Percentiles rank a stretch among this genome's conserved stretches.
These are phyloP conservation scores for Fusarium marasasianum DNA, from an alignment of 2,329 filamentous ascomycete species.

Conservation along the genomic window DNA sequence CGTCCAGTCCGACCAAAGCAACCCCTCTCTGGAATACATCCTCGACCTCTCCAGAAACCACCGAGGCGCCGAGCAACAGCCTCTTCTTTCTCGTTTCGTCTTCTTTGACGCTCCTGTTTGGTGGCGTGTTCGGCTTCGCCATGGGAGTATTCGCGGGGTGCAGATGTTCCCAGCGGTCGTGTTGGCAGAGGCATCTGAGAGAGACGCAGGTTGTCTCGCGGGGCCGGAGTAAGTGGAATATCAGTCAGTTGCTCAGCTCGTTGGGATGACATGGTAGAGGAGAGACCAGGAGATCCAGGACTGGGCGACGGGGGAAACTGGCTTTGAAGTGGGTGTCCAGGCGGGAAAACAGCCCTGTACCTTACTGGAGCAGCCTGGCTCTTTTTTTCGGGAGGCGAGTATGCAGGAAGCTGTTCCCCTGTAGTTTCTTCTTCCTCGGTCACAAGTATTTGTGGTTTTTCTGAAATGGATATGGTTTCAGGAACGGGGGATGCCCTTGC, in stretches of 20 bases:
- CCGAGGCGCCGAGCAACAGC: slow-evolving; percentile 64
- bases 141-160: slow-evolving; percentile 56
- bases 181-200: slow-evolving; percentile 51
- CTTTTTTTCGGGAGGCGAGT: slow-evolving; percentile 58
- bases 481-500: slow-evolving; percentile 24
- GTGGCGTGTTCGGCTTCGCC: slow-evolving; percentile 53
- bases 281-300: slow-evolving; percentile 69
- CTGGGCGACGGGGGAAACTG: slow-evolving; percentile 67
- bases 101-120: slow-evolving; percentile 61
- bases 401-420: slow-evolving; percentile 61
- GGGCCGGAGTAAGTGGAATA: slow-evolving; percentile 62
- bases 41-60: slow-evolving; percentile 72
- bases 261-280: slow-evolving; percentile 69
- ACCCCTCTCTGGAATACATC: slow-evolving; percentile 69
- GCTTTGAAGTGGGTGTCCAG: slow-evolving; percentile 57
- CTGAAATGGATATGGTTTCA: slow-evolving; percentile 34
- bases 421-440: slow-evolving; percentile 49
- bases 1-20: slow-evolving; percentile 71
- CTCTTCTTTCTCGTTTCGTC: slow-evolving; percentile 73
- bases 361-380: slow-evolving; percentile 51
- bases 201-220: slow-evolving; percentile 27
- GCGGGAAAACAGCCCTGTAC: slow-evolving; percentile 68
- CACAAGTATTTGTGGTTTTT: slow-evolving; percentile 53
- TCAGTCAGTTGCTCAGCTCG: slow-evolving; percentile 69
- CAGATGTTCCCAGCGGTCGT: slow-evolving; percentile 56